Base-by-base conservation (phyloP, 2,329 filamentous ascomycete genomes). In the Aureobasidium vineae region DNA sequence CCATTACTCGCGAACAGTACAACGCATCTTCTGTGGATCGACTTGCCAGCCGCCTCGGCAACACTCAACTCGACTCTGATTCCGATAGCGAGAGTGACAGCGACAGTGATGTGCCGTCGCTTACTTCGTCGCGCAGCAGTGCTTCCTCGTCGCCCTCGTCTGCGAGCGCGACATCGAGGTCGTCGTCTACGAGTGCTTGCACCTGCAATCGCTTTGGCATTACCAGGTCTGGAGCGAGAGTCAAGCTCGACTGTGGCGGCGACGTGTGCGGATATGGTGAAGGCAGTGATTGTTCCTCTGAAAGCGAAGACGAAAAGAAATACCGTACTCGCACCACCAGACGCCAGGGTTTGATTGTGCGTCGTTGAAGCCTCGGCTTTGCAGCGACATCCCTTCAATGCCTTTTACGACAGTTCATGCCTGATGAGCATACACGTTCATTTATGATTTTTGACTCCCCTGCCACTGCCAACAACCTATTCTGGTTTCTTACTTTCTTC, bases 151-250 rank as follows among this genome's bases (percentile, higher is more conserved):
- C 82, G 40, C 83, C 83, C 1, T 52, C 59, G 6, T 52, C 49
- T 11, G 28, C 49, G 4, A 63, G 92, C 90, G 63, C 90, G 90
- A 74, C 88, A 87, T 80, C 88, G 85, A 84, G 87, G 68, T 82
- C 80, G 68, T 81, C 80, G 67, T 77, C 78, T 61, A 78, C 73
- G 67, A 77, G 79, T 75, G 85, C 85, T 77, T 98, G 95, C 87
- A 92, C 89, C 70, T 98, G 94, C 82, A 92, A 97, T 79, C 91
- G 93, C 81, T 97, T 95, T 83, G 94, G 93, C 73, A 96, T 98
- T 83, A 97, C 93, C 70, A 90, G 92, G 81, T 88, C 38, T 13
- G 92, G 93, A 76, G 90, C 96, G 79, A 89, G 93, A 75, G 90
- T 98, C 85, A 95, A 94, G 86, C 88, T 97, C 78, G 93, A 97